Evolutionary conservation across 306 rosid genomes (phyloP).

Genomic region (Hylodesmum podocarpum): DNA sequence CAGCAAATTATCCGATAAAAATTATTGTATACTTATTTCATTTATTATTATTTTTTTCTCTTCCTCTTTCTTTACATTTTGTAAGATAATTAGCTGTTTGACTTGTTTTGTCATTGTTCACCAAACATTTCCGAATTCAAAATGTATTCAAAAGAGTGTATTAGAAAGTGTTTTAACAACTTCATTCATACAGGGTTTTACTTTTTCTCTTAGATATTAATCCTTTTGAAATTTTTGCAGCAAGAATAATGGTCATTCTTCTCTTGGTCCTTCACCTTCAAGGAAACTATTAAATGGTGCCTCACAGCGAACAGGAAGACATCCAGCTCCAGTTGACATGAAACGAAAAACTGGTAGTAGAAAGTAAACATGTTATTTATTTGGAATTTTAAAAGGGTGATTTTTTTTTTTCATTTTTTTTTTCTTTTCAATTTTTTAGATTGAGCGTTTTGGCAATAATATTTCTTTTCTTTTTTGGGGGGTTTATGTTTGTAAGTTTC

Average conservation of each 20-base stretch:
- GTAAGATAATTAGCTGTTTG: too few relatives aligned
- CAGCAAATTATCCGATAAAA: too few relatives aligned
- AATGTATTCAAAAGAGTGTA: too few relatives aligned
- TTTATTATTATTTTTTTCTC: too few relatives aligned
- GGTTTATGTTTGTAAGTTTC: conserved; percentile 42
- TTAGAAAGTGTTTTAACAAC: too few relatives aligned
- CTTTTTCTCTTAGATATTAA: not conserved
- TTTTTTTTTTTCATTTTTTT: conserved; percentile 2
- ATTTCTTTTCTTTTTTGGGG: conserved; percentile 13
- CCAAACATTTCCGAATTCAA: too few relatives aligned
- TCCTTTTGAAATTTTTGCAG: conserved; percentile 41
- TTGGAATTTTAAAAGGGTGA: conserved; percentile 35
- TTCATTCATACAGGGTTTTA: not conserved
- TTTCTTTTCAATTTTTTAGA: conserved; percentile 37
- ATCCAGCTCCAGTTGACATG: conserved; percentile 66
- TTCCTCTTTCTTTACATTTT: too few relatives aligned
- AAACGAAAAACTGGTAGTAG: conserved; percentile 73
- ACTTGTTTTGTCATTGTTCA: too few relatives aligned
- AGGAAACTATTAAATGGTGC: conserved; percentile 63
- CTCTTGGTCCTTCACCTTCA: conserved; percentile 79
- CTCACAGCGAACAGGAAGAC: conserved; percentile 62
- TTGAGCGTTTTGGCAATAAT: conserved; percentile 35
- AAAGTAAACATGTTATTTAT: conserved; percentile 48
- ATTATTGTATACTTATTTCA: too few relatives aligned
- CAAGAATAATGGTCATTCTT: conserved; percentile 49